Evolutionary conservation across 2,329 filamentous ascomycete species (phyloP).

Genomic region (Capronia coronata): DNA sequence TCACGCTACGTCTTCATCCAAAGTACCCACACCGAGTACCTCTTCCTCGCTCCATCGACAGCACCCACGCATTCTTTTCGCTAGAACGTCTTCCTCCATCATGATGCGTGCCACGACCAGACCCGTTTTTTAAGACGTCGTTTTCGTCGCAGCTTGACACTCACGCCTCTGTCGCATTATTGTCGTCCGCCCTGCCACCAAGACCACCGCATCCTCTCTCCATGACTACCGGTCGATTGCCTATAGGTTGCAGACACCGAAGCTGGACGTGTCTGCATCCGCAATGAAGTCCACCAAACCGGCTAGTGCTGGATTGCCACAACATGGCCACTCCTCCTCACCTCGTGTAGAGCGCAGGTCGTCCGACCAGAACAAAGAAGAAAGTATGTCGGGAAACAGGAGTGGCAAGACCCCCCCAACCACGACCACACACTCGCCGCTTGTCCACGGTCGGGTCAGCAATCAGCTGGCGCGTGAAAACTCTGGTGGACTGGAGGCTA

Average conservation of each 20-base stretch:
- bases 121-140: not conserved
- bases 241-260: slow-evolving; percentile 22
- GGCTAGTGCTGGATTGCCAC: slow-evolving; percentile 13
- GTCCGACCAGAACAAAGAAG: slow-evolving; percentile 7
- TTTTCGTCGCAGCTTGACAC: not conserved
- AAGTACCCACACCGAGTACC: not conserved
- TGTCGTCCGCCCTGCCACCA: not conserved
- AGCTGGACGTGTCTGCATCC: slow-evolving; percentile 19
- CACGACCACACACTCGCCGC: slow-evolving; percentile 4
- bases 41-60: not conserved
- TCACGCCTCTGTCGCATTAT: not conserved
- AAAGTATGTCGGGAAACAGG: slow-evolving; percentile 7
- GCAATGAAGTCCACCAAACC: slow-evolving; percentile 24
- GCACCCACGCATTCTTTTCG: not conserved
- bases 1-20: not conserved
- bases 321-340: slow-evolving; percentile 19
- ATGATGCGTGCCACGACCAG: not conserved
- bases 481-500: slow-evolving; percentile 21
- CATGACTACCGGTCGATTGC: slow-evolving; percentile 14
- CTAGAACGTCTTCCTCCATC: not conserved
- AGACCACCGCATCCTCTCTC: slow-evolving; percentile 2
- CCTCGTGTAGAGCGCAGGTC: slow-evolving; percentile 10
- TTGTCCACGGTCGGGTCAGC: slow-evolving; percentile 19
- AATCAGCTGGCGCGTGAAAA: slow-evolving; percentile 14
- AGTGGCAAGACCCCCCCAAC: slow-evolving; percentile 1